These are phyloP conservation scores for Pistacia integerrima DNA, from an alignment of 345 rosid genomes.

Conservation along the genomic window DNA sequence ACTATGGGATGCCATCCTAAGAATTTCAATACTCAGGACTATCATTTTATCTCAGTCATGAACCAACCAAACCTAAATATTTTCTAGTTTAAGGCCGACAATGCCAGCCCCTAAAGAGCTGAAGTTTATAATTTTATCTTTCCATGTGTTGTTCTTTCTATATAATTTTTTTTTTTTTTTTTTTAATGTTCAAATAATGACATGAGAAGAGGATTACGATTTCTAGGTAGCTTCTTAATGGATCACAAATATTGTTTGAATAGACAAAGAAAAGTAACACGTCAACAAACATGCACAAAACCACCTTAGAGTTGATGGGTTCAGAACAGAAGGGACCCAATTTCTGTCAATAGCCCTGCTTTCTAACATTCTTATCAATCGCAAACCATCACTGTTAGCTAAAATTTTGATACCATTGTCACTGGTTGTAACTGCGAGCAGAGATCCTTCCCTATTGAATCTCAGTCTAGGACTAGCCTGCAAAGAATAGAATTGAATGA, in stretches of 20 bases:
- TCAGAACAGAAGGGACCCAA: conserved; percentile 45
- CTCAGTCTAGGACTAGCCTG: conserved; percentile 66
- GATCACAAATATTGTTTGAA: neutral
- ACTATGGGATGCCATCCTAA: too few relatives aligned
- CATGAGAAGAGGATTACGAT: neutral
- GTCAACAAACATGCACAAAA: neutral
- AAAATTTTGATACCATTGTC: conserved; percentile 64
- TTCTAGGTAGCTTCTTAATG: conserved; percentile 1
- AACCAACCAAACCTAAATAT: neutral
- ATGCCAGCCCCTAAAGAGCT: too few relatives aligned
- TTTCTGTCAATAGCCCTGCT: conserved; percentile 42
- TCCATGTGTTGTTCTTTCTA: neutral
- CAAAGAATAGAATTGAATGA: conserved; percentile 11
- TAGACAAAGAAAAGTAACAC: neutral
- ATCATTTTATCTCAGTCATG: too few relatives aligned
- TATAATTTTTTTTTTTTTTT: neutral
- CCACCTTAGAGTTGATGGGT: conserved; percentile 47
- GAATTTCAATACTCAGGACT: too few relatives aligned
- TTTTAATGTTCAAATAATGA: neutral
- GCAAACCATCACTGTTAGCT: conserved; percentile 51
- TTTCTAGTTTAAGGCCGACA: neutral
- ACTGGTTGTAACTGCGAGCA: conserved; percentile 56
- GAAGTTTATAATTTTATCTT: neutral
- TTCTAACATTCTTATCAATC: conserved; percentile 45
- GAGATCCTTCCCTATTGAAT: conserved; percentile 65